Percentiles rank a stretch among this genome's conserved stretches.
phyloP scores from a whole-genome alignment of 805 yeast genomes.

The Ogataea corticis region DNA sequence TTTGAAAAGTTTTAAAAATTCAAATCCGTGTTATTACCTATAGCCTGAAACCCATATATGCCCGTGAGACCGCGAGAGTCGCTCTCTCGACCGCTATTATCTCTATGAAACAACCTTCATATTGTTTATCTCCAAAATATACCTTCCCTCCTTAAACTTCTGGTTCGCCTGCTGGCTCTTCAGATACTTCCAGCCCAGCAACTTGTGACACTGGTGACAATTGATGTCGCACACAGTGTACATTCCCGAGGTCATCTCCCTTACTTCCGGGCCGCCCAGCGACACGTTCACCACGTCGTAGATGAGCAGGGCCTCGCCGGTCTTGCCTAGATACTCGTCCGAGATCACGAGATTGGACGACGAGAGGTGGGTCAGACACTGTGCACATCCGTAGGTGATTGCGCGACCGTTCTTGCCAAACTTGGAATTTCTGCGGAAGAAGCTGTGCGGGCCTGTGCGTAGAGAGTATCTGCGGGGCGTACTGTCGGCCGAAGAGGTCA shows the following conservation, averaged over 20 bases:
- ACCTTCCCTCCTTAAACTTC: slow-evolving; percentile 62
- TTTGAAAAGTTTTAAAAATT: no score
- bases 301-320: slow-evolving; percentile 60
- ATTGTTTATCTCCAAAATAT: slow-evolving; percentile 46
- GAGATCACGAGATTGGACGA: slow-evolving; percentile 31
- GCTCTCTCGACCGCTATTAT: no score
- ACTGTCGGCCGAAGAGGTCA: not conserved
- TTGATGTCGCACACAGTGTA: slow-evolving; percentile 56
- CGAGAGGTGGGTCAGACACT: slow-evolving; percentile 34
- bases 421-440: slow-evolving; percentile 14
- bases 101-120: slow-evolving; percentile 16
- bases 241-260: slow-evolving; percentile 58
- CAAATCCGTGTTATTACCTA: no score
- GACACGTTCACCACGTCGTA: slow-evolving; percentile 38
- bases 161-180: slow-evolving; percentile 46
- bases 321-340: slow-evolving; percentile 50
- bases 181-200: slow-evolving; percentile 67
- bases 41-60: no score
- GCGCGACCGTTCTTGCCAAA: slow-evolving; percentile 25
- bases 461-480: slow-evolving; percentile 1
- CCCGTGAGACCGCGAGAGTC: no score
- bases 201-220: slow-evolving; percentile 54
- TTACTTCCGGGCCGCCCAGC: slow-evolving; percentile 22
- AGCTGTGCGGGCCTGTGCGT: not conserved
- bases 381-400: slow-evolving; percentile 28